Conservation (phyloP, 78 protist species). For the Dictyostelium capitatum region DNA sequence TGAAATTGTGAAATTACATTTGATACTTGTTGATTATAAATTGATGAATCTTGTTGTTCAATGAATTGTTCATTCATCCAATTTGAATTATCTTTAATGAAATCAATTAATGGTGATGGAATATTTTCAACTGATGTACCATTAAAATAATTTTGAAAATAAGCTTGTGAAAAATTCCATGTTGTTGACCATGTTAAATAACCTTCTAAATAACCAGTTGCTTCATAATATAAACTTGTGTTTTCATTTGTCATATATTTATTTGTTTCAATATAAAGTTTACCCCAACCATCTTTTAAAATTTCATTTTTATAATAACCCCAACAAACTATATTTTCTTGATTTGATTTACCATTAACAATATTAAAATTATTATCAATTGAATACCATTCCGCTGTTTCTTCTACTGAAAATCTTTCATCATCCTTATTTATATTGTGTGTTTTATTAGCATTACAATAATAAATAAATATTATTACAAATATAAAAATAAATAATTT, state of each 20-base stretch:
- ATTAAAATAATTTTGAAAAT: conserved; percentile 13
- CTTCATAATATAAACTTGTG: background rate
- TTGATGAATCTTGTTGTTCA: background rate
- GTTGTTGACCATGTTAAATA: conserved; percentile 40
- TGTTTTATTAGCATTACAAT: background rate
- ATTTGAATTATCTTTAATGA: background rate
- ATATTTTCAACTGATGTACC: background rate
- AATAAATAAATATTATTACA: background rate
- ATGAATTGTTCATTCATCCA: conserved; percentile 16
- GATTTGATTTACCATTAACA: background rate
- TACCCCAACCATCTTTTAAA: conserved; percentile 71
- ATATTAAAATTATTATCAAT: background rate
- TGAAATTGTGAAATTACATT: conserved; percentile 33
- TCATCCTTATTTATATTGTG: background rate
- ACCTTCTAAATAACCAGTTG: conserved; percentile 60
- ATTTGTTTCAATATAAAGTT: conserved; percentile 41
- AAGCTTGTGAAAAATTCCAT: background rate
- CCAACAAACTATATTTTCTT: background rate
- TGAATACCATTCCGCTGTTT: conserved; percentile 40
- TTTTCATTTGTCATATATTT: background rate
- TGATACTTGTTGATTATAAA: conserved; percentile 16
- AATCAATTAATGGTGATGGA: conserved; percentile 22
- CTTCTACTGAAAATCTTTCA: background rate
- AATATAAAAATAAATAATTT: background rate
- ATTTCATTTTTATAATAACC: conserved; percentile 72